Percentiles rank a stretch among this genome's conserved stretches.
These are phyloP conservation scores for Colletotrichum sp. DNA, from an alignment of 2,329 filamentous ascomycete genomes.

Conservation along the genomic window DNA sequence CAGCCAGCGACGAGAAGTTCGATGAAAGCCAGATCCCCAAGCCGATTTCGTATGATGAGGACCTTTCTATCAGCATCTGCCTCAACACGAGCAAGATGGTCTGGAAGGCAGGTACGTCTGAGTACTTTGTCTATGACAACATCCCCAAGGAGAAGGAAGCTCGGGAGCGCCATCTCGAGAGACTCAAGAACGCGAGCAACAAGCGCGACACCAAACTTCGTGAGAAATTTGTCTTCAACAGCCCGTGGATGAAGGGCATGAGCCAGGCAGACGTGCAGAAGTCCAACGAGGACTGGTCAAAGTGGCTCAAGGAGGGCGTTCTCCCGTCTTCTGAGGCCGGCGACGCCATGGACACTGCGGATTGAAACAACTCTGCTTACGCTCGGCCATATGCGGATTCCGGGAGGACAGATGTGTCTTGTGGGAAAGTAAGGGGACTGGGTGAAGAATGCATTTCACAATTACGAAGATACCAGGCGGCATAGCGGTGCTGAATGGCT, in stretches of 20 bases:
- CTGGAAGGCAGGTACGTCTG: conserved; percentile 73
- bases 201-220: conserved; percentile 73
- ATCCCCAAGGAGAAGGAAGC: conserved; percentile 72
- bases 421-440: not conserved
- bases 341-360: conserved; percentile 26
- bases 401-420: not conserved
- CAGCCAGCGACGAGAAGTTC: conserved; percentile 64
- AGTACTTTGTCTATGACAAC: conserved; percentile 76
- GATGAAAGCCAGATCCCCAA: conserved; percentile 69
- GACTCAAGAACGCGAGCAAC: conserved; percentile 59
- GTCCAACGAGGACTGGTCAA: conserved; percentile 69
- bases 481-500: conserved; percentile 19
- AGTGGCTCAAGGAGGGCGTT: conserved; percentile 57
- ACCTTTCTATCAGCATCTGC: conserved; percentile 75
- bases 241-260: conserved; percentile 79
- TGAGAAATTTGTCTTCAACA: conserved; percentile 84
- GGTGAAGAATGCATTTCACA: conserved; percentile 6
- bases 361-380: conserved; percentile 5
- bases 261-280: conserved; percentile 79
- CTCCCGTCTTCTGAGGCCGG: conserved; percentile 37
- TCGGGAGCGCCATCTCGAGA: conserved; percentile 48
- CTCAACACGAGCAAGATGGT: conserved; percentile 80
- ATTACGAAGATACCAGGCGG: conserved; percentile 23
- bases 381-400: not conserved
- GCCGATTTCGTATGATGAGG: conserved; percentile 67